These are phyloP conservation scores for Diospyros lotus DNA, from an alignment of 148 eudicot species.

Conservation along the genomic window DNA sequence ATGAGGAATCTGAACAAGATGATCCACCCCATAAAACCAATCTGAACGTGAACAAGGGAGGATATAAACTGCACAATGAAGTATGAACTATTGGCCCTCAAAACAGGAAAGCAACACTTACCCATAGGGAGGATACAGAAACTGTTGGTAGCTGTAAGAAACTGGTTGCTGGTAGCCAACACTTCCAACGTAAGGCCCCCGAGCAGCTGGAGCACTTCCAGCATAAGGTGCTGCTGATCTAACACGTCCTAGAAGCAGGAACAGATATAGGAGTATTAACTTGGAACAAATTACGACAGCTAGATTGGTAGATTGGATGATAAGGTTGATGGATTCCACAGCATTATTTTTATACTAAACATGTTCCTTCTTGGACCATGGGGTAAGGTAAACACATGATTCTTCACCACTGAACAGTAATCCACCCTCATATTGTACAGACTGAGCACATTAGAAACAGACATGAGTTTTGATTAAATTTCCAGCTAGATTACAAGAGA, in stretches of 20 bases:
- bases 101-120: constrained; percentile 17
- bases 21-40: neutral
- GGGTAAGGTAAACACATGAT: neutral
- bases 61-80: neutral
- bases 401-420: neutral
- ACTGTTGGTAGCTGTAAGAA: constrained; percentile 71
- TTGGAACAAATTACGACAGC: neutral
- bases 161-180: constrained; percentile 82
- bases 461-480: neutral
- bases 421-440: neutral
- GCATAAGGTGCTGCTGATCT: constrained; percentile 56
- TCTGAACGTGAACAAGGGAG: neutral
- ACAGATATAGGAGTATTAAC: neutral
- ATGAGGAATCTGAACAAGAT: neutral
- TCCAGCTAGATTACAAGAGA: neutral
- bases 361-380: neutral
- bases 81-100: neutral
- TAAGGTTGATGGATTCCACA: neutral
- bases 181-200: constrained; percentile 59
- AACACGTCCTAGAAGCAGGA: constrained; percentile 49
- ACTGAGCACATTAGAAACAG: neutral
- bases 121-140: constrained; percentile 75
- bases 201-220: constrained; percentile 45
- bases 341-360: neutral
- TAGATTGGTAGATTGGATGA: neutral